Base-by-base conservation (phyloP, 1,284 basidiomycete species). In the Cryptococcus amylolentus region DNA sequence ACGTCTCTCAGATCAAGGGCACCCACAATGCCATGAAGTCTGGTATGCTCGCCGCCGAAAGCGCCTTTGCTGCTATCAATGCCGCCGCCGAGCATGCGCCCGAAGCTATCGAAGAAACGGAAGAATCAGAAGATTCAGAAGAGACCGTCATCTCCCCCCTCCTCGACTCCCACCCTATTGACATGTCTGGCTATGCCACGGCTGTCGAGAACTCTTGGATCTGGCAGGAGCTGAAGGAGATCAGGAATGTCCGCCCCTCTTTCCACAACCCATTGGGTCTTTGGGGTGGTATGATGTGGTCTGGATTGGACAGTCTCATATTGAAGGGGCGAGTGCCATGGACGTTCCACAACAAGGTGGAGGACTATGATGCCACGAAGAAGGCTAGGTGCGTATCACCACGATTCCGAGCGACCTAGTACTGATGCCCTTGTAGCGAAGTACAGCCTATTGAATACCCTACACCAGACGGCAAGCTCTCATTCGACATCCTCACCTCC, bases 11-110 rank as follows among this genome's bases (percentile, higher is more conserved):
- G 80, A 98, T 98, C 79, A 98, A 98, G 77, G 95, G 95, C n/a
- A 96, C 94, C 0, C 96, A 98, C 77, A 98, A 95, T 60, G 94
- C 95, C n/a, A 98, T 98, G 95, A 96, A 98, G 81, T 91, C 88
- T 45, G 95, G 95, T 20, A 98, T 98, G 87, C 81, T 98, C 20
- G 95, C 94, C 38, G 96, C 91, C 3, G 95, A 98, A 75, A 82
- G 88, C 0, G 89, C 90, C 0, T 91, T 83, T 66, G 82, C 86
- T 8, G 84, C 84, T 2, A 78, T 94, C 61, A 67, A 73, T 4
- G 65, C 72, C 50, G 70, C 69, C 42, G 66, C 73, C 4, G 23
- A 23, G 23, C 65, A 72, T 51, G 70, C 68, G 41, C 70, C 70
- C 44, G 77, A 77, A 39, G 65, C 62, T 2, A 59, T 61, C 12